Percentiles rank a stretch among this genome's conserved stretches.
Conservation (phyloP, 345 rosid genomes). For the Eucalyptus albens region DNA sequence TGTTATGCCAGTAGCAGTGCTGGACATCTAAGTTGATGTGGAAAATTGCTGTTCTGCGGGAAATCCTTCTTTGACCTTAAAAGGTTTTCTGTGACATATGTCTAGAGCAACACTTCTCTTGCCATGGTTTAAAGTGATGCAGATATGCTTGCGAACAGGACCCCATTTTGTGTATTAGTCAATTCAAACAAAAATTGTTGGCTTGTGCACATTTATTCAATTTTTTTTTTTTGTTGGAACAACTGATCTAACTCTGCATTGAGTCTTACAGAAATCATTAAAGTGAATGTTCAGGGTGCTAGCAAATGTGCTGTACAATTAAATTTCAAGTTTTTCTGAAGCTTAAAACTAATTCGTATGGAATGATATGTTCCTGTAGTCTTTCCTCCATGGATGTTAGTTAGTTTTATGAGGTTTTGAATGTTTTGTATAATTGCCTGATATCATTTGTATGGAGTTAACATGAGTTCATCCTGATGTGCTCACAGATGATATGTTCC, state of each 20-base stretch:
- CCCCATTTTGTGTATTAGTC: not conserved
- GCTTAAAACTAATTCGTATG: not conserved
- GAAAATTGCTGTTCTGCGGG: not conserved
- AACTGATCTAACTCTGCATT: not conserved
- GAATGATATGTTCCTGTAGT: not conserved
- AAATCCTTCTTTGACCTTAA: not conserved
- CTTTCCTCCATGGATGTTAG: not conserved
- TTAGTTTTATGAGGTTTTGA: not conserved
- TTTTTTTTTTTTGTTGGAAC: not conserved
- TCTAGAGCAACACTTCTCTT: not conserved
- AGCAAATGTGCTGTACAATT: not conserved
- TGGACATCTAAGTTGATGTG: not conserved
- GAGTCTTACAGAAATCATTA: not conserved
- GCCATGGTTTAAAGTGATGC: not conserved
- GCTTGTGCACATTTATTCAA: not conserved
- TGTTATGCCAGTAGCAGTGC: not conserved
- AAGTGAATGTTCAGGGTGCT: not conserved
- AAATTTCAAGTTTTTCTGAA: not conserved
- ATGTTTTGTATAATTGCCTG: not conserved
- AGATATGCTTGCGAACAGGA: not conserved
- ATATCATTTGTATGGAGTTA: not conserved
- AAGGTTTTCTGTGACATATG: not conserved
- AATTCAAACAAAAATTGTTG: not conserved
- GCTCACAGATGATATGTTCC: constrained; percentile 67
- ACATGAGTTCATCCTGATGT: not conserved